Conservation (phyloP, 2,329 filamentous ascomycete genomes). For the Madurella fahalii region DNA sequence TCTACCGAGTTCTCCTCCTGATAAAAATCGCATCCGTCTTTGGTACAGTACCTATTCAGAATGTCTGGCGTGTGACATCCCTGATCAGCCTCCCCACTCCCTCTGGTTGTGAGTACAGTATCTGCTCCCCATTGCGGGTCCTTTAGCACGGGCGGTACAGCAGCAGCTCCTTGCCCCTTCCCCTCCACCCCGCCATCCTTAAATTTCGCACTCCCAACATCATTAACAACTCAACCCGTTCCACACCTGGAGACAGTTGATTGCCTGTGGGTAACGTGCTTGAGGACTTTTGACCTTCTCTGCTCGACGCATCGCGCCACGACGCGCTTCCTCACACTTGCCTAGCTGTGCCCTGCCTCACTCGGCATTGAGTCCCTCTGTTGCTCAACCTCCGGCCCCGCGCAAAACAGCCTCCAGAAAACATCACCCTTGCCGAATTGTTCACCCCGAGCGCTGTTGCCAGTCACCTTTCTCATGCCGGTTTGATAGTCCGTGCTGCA, state of each 20-base stretch:
- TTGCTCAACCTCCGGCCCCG: constrained; percentile 4
- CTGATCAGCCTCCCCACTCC: not conserved
- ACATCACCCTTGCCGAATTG: constrained; percentile 6
- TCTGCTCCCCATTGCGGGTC: not conserved
- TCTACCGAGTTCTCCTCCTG: no score
- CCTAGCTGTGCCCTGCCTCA: constrained; percentile 11
- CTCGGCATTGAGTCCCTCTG: constrained; percentile 5
- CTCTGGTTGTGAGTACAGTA: not conserved
- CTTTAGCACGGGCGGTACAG: not conserved
- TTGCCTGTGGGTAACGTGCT: no score
- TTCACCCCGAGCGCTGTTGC: not conserved
- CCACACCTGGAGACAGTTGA: no score
- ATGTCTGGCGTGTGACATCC: no score
- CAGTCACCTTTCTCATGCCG: constrained; percentile 1
- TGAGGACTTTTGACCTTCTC: not conserved
- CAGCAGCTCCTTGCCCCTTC: not conserved
- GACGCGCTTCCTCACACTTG: not conserved
- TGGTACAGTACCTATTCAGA: no score
- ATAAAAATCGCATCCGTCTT: no score
- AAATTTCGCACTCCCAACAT: constrained; percentile 16
- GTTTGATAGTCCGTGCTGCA: no score
- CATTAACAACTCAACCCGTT: not conserved
- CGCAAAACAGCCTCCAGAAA: constrained; percentile 14
- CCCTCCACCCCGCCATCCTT: constrained; percentile 10
- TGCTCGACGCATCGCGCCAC: not conserved